Evolutionary conservation across 805 yeast species (phyloP).

Genomic region (Kuraishia hungarica): DNA sequence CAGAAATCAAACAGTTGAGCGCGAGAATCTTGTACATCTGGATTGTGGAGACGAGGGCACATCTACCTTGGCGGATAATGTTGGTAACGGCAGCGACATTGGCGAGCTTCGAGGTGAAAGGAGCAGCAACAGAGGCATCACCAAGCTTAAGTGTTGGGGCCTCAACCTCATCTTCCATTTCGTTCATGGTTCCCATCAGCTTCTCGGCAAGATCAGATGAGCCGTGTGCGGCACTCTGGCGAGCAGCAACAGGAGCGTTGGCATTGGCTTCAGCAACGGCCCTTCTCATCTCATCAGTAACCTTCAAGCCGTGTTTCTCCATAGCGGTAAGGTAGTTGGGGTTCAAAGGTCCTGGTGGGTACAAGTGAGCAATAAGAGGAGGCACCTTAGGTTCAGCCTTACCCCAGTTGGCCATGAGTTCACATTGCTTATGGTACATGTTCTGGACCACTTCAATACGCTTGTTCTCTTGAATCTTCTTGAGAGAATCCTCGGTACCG

Average conservation of each 20-base stretch:
- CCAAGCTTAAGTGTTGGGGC: constrained; percentile 93
- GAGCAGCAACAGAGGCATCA: constrained; percentile 99
- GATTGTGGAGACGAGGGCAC: constrained; percentile 93
- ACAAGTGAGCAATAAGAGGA: constrained; percentile 79
- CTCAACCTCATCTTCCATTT: constrained; percentile 58
- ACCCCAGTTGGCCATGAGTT: constrained; percentile 71
- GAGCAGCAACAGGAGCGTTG: constrained; percentile 27
- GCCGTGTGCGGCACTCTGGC: constrained; percentile 20
- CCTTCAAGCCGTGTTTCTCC: constrained; percentile 72
- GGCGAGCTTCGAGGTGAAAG: constrained; percentile 90
- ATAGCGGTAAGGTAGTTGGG: constrained; percentile 83
- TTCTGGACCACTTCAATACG: constrained; percentile 53
- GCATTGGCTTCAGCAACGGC: constrained; percentile 46
- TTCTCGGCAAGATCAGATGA: constrained; percentile 51
- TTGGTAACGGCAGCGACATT: constrained; percentile 89
- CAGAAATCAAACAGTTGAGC: constrained; percentile 91
- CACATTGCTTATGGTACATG: constrained; percentile 80
- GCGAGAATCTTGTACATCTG: constrained; percentile 99
- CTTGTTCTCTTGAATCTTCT: constrained; percentile 77
- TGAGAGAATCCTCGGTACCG: constrained; percentile 92
- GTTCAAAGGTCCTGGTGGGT: constrained; percentile 91
- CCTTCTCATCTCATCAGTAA: constrained; percentile 65
- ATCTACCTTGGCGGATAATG: constrained; percentile 95
- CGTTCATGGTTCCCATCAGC: constrained; percentile 44
- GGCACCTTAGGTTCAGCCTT: constrained; percentile 83